phyloP scores from a whole-genome alignment of 2,329 filamentous ascomycete genomes.

The Sordariomycetes sp. region DNA sequence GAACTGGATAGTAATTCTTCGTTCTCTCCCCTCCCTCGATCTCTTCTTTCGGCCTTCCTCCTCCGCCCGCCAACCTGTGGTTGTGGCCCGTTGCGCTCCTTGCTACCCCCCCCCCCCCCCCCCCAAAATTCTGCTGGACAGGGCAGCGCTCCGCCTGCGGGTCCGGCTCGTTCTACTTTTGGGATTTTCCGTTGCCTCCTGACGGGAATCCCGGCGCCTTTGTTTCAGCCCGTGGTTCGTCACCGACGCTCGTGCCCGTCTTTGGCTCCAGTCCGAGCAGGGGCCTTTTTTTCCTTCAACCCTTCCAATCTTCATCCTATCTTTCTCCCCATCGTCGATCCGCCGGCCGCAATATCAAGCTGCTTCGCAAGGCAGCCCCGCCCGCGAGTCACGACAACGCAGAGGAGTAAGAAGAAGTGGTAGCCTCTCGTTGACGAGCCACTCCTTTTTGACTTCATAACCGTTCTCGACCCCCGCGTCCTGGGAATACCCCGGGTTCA shows the following conservation, averaged over 20 bases:
- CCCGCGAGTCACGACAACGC: background rate
- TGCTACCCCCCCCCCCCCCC: background rate
- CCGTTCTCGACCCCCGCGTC: background rate
- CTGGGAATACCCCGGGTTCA: background rate
- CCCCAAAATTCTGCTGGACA: background rate
- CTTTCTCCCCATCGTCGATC: background rate
- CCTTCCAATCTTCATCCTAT: background rate
- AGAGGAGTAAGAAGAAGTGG: background rate
- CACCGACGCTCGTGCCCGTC: background rate
- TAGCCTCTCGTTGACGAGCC: background rate
- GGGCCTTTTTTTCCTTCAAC: background rate
- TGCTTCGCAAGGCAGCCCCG: background rate
- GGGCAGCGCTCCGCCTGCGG: conserved; percentile 4
- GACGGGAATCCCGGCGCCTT: conserved; percentile 4
- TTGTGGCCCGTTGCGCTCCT: conserved; percentile 1
- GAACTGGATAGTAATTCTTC: background rate
- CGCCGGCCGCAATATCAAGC: background rate
- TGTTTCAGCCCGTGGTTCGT: conserved; percentile 4
- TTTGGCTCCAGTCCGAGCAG: background rate
- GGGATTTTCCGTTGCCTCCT: conserved; percentile 6
- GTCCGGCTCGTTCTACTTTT: conserved; percentile 6
- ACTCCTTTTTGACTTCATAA: background rate
- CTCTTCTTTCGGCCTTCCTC: background rate
- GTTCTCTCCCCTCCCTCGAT: background rate
- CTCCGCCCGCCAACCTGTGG: conserved; percentile 4